A percentile compares a stretch with the other conserved stretches of the same genome.
These are phyloP conservation scores for Colletotrichum sansevieriae DNA, from an alignment of 2,329 filamentous ascomycete species.

Conservation along the genomic window DNA sequence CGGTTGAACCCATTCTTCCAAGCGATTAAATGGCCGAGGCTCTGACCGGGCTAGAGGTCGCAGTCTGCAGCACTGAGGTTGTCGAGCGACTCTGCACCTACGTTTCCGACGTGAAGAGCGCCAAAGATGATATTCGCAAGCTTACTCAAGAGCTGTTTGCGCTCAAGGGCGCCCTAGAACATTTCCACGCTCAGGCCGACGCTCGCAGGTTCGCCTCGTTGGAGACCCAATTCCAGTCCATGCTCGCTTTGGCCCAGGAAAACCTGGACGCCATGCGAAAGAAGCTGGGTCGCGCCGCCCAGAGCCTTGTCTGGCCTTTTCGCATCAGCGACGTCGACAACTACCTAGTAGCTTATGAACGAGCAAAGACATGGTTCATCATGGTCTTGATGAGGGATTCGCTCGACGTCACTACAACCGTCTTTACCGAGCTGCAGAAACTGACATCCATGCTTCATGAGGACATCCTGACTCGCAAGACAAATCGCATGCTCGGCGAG, in stretches of 20 bases:
- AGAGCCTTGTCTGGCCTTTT: constrained; percentile 44
- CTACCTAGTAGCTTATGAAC: constrained; percentile 43
- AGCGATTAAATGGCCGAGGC: constrained; percentile 42
- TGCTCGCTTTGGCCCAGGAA: constrained; percentile 44
- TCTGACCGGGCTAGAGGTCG: constrained; percentile 43
- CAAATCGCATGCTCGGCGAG: constrained; percentile 40
- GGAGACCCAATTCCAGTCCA: constrained; percentile 36
- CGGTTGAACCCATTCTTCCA: not conserved
- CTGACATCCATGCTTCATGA: constrained; percentile 43
- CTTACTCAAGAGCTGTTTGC: constrained; percentile 46
- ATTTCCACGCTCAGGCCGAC: constrained; percentile 38
- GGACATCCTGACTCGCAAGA: constrained; percentile 42
- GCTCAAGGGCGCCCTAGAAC: constrained; percentile 45
- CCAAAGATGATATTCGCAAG: constrained; percentile 45
- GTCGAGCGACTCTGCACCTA: constrained; percentile 43
- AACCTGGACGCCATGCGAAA: constrained; percentile 42
- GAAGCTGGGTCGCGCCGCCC: constrained; percentile 40
- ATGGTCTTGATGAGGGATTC: constrained; percentile 45
- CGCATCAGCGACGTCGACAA: constrained; percentile 42
- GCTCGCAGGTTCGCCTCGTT: not conserved
- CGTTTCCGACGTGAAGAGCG: constrained; percentile 41
- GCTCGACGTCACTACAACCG: constrained; percentile 40
- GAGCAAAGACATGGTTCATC: constrained; percentile 47
- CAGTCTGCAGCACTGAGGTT: constrained; percentile 42
- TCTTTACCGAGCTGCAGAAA: constrained; percentile 44